These are phyloP conservation scores for Sugiyamaella xylanicola DNA, from an alignment of 1,139 yeast genomes.

Conservation along the genomic window DNA sequence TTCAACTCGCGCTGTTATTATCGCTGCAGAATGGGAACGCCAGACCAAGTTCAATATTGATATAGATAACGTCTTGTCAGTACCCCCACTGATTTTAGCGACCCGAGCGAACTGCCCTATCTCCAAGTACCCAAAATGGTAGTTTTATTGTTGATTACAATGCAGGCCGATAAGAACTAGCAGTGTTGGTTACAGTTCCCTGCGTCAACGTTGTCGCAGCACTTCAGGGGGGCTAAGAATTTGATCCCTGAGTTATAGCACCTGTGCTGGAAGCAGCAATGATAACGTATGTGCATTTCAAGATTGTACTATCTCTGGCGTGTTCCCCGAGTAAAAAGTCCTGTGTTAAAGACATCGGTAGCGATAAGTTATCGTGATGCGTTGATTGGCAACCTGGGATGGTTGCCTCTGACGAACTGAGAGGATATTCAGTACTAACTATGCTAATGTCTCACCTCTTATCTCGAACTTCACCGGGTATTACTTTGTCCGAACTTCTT, in stretches of 20 bases:
- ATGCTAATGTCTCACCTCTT: not conserved
- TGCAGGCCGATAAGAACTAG: not conserved
- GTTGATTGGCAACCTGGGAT: not conserved
- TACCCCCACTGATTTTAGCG: no score
- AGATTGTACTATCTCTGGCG: not conserved
- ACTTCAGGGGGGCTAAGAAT: no score
- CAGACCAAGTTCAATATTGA: no score
- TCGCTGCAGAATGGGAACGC: no score
- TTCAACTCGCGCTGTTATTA: no score
- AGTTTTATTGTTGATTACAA: not conserved
- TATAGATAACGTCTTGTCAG: no score
- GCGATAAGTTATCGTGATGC: not conserved
- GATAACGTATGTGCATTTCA: no score
- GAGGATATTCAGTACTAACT: no score
- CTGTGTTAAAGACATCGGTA: not conserved
- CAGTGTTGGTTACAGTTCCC: no score
- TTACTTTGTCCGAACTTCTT: not conserved
- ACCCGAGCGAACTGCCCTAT: not conserved
- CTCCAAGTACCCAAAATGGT: not conserved
- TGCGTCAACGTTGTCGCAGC: no score
- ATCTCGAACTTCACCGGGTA: not conserved
- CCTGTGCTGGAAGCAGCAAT: no score
- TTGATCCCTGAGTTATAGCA: no score
- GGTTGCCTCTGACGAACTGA: not conserved
- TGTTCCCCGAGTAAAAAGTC: not conserved